Evolutionary conservation across 805 yeast genomes (phyloP), one percentile per base, ranked within the genome.

Genomic region (Myxozyma monticola): DNA sequence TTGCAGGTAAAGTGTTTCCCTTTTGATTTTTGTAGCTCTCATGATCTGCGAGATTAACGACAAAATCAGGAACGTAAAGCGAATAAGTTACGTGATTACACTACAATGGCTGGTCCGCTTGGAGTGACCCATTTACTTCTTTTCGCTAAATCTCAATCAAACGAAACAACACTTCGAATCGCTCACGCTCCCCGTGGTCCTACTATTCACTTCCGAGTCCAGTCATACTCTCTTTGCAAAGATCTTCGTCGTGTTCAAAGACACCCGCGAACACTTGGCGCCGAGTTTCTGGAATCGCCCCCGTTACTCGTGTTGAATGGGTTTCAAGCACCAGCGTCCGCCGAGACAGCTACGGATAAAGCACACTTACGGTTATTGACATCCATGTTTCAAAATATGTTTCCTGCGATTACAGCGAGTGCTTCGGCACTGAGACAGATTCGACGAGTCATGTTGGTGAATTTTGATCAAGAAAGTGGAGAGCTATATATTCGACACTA

Each of bases 51-150:
- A 6, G 20, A 4, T 3, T 21, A 31, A 42, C 24, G 18, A 20
- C 17, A n/a, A 17, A 14, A 12, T 17, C 36, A 56, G 60, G 99
- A 93, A 70, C 76, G 98, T 43, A 88, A 87, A 65, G 75, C 87
- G 34, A 93, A 93, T 69, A 86, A 83, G 65, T 74, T 93, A 59
- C 88, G 85, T 67, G 99, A 91, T 70, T 93, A 85, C 62, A 79
- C 90, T n/a, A 96, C 88, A n/a, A 90, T 93, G 96, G 87, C 96
- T 33, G 98, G 98, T 4, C 98, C 98, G 12, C 74, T 93, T 37
- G 96, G 96, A 24, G 96, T 93, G 20, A 77, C 91, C 5, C 96
- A 91, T 69, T 70, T 93, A 64, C 80, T 93, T 70, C 74, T 91
- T 18, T 90, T 93, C 73, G 84, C 88, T 55, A 96, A 89, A 66